A percentile compares a stretch with the other conserved stretches of the same genome.
These are phyloP conservation scores for Wickerhamomyces pijperi DNA, from an alignment of 805 yeast genomes.

Conservation along the genomic window DNA sequence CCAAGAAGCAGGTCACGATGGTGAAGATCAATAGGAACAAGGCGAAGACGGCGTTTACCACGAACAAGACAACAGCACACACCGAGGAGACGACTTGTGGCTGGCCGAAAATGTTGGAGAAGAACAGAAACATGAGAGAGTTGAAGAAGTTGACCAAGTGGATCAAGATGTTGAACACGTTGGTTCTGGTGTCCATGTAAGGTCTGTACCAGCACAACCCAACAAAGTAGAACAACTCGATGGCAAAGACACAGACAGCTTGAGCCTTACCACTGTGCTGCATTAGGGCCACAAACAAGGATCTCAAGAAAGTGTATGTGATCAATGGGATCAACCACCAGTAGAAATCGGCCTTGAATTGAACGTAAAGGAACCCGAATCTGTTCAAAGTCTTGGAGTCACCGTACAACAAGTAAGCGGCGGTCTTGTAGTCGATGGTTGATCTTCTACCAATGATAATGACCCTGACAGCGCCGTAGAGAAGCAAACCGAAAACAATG, in stretches of 20 bases:
- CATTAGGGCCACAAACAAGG: slow-evolving; percentile 77
- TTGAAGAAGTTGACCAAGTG: slow-evolving; percentile 72
- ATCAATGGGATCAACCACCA: slow-evolving; percentile 68
- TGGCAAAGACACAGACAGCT: slow-evolving; percentile 62
- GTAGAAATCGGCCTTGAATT: slow-evolving; percentile 77
- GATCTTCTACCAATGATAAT: slow-evolving; percentile 66
- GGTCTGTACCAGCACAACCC: slow-evolving; percentile 68
- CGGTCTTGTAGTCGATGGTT: slow-evolving; percentile 63
- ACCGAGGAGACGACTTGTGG: slow-evolving; percentile 85
- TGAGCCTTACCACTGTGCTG: slow-evolving; percentile 76
- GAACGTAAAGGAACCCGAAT: slow-evolving; percentile 88
- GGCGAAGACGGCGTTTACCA: slow-evolving; percentile 83
- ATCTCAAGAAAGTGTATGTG: slow-evolving; percentile 56
- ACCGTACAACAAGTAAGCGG: slow-evolving; percentile 85
- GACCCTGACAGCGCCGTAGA: slow-evolving; percentile 69
- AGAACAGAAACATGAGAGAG: slow-evolving; percentile 79
- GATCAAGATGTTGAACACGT: slow-evolving; percentile 83
- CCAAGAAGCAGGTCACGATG: slow-evolving; percentile 76
- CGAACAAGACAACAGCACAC: slow-evolving; percentile 82
- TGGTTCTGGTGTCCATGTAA: slow-evolving; percentile 89
- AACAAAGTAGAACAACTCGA: slow-evolving; percentile 64
- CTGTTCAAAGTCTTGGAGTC: slow-evolving; percentile 71
- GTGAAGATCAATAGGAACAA: slow-evolving; percentile 74
- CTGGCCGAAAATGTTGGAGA: slow-evolving; percentile 72
- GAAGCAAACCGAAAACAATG: slow-evolving; percentile 45